phyloP scores from a whole-genome alignment of 305 asterid species.

The Solanum hybrid region DNA sequence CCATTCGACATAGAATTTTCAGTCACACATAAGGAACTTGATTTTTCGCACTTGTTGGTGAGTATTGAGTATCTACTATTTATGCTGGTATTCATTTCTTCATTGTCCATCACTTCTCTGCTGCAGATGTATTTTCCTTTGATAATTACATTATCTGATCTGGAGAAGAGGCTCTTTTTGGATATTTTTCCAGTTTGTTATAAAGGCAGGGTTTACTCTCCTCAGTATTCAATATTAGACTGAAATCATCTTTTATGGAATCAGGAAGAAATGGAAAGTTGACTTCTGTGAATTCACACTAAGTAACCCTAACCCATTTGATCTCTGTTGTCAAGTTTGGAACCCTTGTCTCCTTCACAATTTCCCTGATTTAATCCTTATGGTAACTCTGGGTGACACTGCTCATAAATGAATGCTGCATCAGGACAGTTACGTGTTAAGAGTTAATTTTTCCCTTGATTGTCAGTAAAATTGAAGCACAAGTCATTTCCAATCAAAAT shows the following conservation, averaged over 20 bases:
- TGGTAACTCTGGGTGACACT: background rate
- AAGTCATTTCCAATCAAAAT: background rate
- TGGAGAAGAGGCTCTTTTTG: background rate
- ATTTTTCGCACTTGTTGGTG: constrained; percentile 98
- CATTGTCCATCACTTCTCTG: background rate
- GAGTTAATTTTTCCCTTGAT: background rate
- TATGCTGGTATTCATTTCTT: background rate
- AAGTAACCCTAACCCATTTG: background rate
- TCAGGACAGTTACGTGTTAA: background rate
- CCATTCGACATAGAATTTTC: constrained; percentile 98
- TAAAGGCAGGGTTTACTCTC: background rate
- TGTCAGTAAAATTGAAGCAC: background rate
- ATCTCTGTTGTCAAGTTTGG: background rate
- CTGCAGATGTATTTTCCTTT: background rate
- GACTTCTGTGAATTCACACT: background rate
- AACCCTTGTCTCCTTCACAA: background rate
- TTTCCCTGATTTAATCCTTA: background rate
- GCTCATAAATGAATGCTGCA: background rate
- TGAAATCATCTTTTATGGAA: background rate
- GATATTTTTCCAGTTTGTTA: background rate
- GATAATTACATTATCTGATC: background rate
- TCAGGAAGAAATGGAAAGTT: background rate
- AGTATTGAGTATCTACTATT: constrained; percentile 9
- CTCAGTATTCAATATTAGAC: background rate
- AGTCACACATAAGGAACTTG: constrained; percentile 96